Evolutionary conservation across 805 yeast genomes (phyloP), one percentile per base, ranked within the genome.

Genomic region (Hanseniaspora opuntiae): DNA sequence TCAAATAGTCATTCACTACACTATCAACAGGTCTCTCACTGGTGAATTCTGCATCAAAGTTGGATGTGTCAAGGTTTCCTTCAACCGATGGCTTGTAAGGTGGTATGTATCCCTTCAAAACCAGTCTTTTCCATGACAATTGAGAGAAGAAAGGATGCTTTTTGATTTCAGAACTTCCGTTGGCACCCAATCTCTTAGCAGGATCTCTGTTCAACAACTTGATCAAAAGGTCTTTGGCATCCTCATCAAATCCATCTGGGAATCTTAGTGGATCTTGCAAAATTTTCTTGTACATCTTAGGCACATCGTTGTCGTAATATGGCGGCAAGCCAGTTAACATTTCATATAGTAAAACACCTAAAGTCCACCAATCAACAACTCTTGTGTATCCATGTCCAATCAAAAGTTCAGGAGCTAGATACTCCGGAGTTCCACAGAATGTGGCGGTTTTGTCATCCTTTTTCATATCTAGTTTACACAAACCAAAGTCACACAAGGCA

Each of bases 251-350:
- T 58, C 84, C 85, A 48, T 79, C 80, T 4, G 98, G 97, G 73
- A 93, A 93, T 58, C 80, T 77, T 56, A 93, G 72, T 24, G 95
- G 94, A 61, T 88, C 90, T 66, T 86, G 86, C 56, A 93, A 70
- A 58, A 93, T 93, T 71, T 90, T 93, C 62, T 85, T 80, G 72
- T 93, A 93, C 98, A 93, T 93, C 44, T 81, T 81, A 56, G 88
- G 83, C 7, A 85, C 84, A 67, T 89, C 93, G 64, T 89, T 96
- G 65, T 93, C 97, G 65, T 87, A 93, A 66, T 87, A 93, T 39
- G 98, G 98, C 4, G 98, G 98, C 59, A 93, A 74, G 0, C 97
- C 96, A 1, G 97, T 88, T 56, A 93, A 73, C 98, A 93, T 93
- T 64, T 90, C 98, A 65, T 87, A 93, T 45, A 93, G 72, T 52